These are phyloP conservation scores for Mortierella sp. DNA, from an alignment of 371 early-diverging fungal species.

Conservation along the genomic window DNA sequence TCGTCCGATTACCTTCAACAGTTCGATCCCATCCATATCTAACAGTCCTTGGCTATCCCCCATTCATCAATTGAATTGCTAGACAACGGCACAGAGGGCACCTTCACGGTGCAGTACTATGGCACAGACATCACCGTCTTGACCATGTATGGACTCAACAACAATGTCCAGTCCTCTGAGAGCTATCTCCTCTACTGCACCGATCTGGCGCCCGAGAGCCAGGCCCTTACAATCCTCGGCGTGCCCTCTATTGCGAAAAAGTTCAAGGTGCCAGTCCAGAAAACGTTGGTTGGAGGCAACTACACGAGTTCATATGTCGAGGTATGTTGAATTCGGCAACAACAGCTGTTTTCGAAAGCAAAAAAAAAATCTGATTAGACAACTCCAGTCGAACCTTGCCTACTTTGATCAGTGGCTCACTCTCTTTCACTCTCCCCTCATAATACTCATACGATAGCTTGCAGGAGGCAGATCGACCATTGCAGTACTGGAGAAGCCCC, in stretches of 20 bases:
- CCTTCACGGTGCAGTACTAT: conserved; percentile 4
- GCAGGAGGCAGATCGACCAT: conserved; percentile 14
- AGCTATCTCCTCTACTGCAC: conserved; percentile 35
- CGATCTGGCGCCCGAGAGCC: not conserved
- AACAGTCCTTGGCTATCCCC: no score
- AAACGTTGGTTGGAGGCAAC: conserved; percentile 12
- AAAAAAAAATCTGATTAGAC: no score
- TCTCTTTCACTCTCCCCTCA: not conserved
- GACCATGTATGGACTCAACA: conserved; percentile 13
- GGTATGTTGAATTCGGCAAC: conserved; percentile 10
- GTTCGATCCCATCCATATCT: no score
- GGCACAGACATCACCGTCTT: conserved; percentile 4
- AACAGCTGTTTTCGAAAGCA: not conserved
- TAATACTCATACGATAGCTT: conserved; percentile 18
- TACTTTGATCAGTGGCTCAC: not conserved
- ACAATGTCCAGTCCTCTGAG: not conserved
- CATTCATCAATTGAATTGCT: no score
- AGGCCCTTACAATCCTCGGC: not conserved
- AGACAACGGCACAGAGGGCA: not conserved
- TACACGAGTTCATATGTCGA: conserved; percentile 40
- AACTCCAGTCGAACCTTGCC: no score
- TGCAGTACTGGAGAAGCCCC: conserved; percentile 4
- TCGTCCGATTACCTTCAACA: no score
- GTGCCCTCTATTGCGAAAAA: not conserved
- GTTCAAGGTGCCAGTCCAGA: conserved; percentile 28